Conservation (phyloP, 1,284 basidiomycete species). For the Bjerkandera adusta region DNA sequence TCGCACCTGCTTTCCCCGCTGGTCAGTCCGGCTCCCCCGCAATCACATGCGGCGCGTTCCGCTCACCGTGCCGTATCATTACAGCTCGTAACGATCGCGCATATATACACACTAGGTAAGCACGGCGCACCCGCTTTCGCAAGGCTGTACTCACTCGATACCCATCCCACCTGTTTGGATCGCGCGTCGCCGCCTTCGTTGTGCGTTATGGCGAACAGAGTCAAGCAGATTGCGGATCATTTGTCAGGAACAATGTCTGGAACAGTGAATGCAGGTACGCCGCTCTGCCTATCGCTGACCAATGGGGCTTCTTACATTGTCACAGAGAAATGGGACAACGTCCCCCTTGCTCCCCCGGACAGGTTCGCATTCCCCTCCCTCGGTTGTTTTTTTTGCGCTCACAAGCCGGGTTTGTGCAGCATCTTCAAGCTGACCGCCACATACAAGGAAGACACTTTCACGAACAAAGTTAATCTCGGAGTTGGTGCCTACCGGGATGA, state of each 20-base stretch:
- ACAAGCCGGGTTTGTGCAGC: constrained; percentile 38
- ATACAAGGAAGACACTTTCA: constrained; percentile 80
- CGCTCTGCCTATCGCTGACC: constrained; percentile 11
- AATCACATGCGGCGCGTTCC: constrained; percentile 4
- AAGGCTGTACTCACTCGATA: not conserved
- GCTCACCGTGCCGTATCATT: not conserved
- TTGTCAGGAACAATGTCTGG: constrained; percentile 23
- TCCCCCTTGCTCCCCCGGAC: constrained; percentile 81
- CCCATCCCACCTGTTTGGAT: not conserved
- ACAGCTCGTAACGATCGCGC: not conserved
- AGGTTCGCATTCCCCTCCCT: constrained; percentile 36
- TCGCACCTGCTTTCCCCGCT: not conserved
- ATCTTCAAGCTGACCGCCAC: constrained; percentile 92
- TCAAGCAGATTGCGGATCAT: constrained; percentile 28
- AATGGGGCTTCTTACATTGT: constrained; percentile 16
- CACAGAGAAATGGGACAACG: constrained; percentile 65
- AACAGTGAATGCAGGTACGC: constrained; percentile 43
- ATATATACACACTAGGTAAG: constrained; percentile 7
- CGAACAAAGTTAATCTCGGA: constrained; percentile 90
- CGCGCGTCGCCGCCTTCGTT: not conserved
- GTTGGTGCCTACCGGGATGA: constrained; percentile 90
- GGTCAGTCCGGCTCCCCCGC: not conserved
- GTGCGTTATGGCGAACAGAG: constrained; percentile 25
- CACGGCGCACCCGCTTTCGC: not conserved
- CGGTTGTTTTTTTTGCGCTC: not conserved